A percentile compares a stretch with the other conserved stretches of the same genome.
These are phyloP conservation scores for Phanerodontia chrysosporium DNA, from an alignment of 768 basidiomycete species.

Conservation along the genomic window DNA sequence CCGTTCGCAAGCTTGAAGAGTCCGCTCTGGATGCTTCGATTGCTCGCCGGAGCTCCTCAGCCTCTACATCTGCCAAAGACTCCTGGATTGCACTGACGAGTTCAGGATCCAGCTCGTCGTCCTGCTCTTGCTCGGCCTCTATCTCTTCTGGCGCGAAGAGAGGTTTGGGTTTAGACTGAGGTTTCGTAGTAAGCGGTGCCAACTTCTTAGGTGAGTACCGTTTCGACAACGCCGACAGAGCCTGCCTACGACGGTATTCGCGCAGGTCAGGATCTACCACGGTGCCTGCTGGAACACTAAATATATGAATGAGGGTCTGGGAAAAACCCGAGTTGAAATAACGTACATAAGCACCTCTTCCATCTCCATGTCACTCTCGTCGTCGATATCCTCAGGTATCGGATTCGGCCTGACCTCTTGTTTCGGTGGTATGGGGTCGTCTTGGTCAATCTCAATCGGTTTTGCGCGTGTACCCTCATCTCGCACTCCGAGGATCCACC, in stretches of 20 bases:
- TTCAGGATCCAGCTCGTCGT: slow-evolving; percentile 49
- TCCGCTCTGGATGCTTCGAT: slow-evolving; percentile 25
- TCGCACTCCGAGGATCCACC: slow-evolving; percentile 91
- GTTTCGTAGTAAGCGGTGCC: slow-evolving; percentile 27
- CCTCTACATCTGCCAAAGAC: slow-evolving; percentile 45
- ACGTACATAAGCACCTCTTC: slow-evolving; percentile 75
- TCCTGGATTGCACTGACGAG: slow-evolving; percentile 59
- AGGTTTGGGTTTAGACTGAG: slow-evolving; percentile 37
- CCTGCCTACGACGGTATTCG: slow-evolving; percentile 56
- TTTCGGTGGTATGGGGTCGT: neutral
- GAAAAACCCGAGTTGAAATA: no score
- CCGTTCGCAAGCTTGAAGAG: neutral
- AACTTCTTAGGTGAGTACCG: slow-evolving; percentile 41
- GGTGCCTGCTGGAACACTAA: slow-evolving; percentile 6
- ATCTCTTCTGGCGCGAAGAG: slow-evolving; percentile 55
- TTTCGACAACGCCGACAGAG: slow-evolving; percentile 52
- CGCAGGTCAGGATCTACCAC: slow-evolving; percentile 58
- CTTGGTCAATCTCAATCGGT: slow-evolving; percentile 78
- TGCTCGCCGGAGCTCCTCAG: slow-evolving; percentile 22
- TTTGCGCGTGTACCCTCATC: slow-evolving; percentile 81
- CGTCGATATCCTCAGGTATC: slow-evolving; percentile 29
- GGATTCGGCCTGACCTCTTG: slow-evolving; percentile 12
- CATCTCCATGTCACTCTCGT: slow-evolving; percentile 60
- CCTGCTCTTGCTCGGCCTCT: slow-evolving; percentile 12
- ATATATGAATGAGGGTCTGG: slow-evolving; percentile 22